These are phyloP conservation scores for Termitomyces sp. DNA, from an alignment of 768 basidiomycete species.

Conservation along the genomic window DNA sequence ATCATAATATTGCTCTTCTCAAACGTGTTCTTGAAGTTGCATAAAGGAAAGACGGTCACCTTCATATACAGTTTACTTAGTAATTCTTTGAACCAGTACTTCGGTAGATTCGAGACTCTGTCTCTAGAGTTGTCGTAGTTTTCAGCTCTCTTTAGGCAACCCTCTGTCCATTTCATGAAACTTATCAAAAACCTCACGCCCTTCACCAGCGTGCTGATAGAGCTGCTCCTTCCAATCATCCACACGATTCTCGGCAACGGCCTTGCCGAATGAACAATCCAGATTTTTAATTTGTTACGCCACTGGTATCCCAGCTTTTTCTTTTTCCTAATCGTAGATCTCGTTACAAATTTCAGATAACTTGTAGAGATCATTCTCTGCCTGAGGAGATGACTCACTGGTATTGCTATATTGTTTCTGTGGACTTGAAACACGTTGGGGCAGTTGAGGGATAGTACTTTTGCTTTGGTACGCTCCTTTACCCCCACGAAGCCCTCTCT, in stretches of 20 bases:
- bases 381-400: not conserved
- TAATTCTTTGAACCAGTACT: conserved; percentile 2
- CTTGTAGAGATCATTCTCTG: not conserved
- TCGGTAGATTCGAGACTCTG: not conserved
- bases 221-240: conserved; percentile 1
- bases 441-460: not conserved
- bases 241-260: not conserved
- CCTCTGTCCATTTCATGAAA: not conserved
- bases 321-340: not conserved
- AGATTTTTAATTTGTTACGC: not conserved
- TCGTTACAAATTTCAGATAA: not conserved
- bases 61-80: not conserved
- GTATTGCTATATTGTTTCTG: not conserved
- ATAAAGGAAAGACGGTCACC: not conserved
- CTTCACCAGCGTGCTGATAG: not conserved
- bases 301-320: no score
- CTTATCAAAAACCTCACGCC: not conserved
- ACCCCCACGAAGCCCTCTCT: not conserved
- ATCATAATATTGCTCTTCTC: not conserved
- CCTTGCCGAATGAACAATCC: not conserved
- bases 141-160: conserved; percentile 2
- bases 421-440: not conserved
- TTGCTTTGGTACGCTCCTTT: no score
- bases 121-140: conserved; percentile 1
- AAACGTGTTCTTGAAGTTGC: not conserved